phyloP scores from a whole-genome alignment of 2,329 filamentous ascomycete genomes.

The Metarhizium humberi region DNA sequence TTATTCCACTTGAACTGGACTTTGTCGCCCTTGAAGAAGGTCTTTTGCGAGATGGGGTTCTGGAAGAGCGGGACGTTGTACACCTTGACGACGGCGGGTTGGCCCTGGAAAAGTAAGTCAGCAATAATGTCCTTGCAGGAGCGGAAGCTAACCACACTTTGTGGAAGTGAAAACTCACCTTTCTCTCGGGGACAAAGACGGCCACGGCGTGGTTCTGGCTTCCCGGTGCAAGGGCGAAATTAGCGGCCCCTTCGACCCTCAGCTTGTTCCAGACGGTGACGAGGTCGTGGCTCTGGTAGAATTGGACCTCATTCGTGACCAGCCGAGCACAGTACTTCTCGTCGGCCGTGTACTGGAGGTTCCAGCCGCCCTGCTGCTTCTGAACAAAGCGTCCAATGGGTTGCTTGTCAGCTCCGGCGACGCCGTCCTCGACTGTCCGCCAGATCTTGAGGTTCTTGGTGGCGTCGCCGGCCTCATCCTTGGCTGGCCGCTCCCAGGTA shows the following conservation, averaged over 20 bases:
- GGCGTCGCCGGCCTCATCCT: slow-evolving; percentile 89
- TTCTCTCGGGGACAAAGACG: slow-evolving; percentile 90
- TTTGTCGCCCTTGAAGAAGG: slow-evolving; percentile 98
- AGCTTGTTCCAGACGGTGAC: slow-evolving; percentile 91
- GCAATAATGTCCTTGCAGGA: background rate
- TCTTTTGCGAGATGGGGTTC: slow-evolving; percentile 86
- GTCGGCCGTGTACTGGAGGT: slow-evolving; percentile 90
- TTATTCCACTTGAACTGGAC: slow-evolving; percentile 98
- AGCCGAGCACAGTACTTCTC: slow-evolving; percentile 87
- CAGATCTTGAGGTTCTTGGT: slow-evolving; percentile 97
- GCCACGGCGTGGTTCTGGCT: slow-evolving; percentile 79
- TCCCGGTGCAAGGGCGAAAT: slow-evolving; percentile 84
- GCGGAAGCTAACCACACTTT: too few species aligned
- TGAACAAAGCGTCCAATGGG: slow-evolving; percentile 88
- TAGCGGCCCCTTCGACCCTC: slow-evolving; percentile 77
- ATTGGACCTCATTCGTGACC: slow-evolving; percentile 96
- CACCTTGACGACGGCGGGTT: slow-evolving; percentile 88
- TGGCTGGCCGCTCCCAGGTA: slow-evolving; percentile 89
- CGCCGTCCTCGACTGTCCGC: slow-evolving; percentile 65
- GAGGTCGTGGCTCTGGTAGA: slow-evolving; percentile 84
- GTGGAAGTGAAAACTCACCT: slow-evolving; percentile 45
- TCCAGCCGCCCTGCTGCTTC: slow-evolving; percentile 93
- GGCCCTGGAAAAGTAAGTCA: slow-evolving; percentile 48
- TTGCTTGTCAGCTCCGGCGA: slow-evolving; percentile 54
- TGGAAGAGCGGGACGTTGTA: slow-evolving; percentile 87